phyloP scores from a whole-genome alignment of 225 moss, liverwort and hornwort species.

The Polytrichum formosum region DNA sequence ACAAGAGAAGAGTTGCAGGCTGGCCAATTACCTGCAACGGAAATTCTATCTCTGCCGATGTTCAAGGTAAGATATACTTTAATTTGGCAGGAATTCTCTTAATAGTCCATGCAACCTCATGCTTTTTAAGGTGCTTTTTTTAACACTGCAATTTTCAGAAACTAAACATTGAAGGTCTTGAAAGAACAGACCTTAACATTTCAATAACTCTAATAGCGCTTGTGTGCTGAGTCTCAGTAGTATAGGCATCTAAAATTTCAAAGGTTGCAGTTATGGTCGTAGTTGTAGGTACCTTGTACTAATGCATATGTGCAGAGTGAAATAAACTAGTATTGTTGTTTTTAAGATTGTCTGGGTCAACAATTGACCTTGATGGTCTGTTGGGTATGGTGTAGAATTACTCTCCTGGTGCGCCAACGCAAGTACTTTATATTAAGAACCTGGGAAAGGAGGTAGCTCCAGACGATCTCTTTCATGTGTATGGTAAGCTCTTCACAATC shows the following conservation, averaged over 20 bases:
- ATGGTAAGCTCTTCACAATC: conserved; percentile 41
- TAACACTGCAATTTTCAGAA: neutral
- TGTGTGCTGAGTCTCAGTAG: too few species aligned
- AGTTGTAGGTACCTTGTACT: neutral
- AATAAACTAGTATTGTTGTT: neutral
- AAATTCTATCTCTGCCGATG: conserved; percentile 73
- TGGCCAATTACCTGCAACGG: conserved; percentile 71
- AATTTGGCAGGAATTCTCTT: neutral
- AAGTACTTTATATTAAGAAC: conserved; percentile 91
- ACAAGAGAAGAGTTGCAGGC: conserved; percentile 67
- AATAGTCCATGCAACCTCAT: neutral
- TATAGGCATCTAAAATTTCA: too few species aligned
- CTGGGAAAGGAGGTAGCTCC: conserved; percentile 79
- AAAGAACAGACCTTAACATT: neutral
- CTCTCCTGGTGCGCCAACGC: conserved; percentile 65
- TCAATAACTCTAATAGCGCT: too few species aligned
- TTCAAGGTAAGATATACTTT: conserved; percentile 51
- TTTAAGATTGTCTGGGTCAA: neutral
- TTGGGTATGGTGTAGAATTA: conserved; percentile 60
- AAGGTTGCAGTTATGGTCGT: neutral
- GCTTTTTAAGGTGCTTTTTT: neutral
- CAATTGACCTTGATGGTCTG: neutral
- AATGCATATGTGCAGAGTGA: neutral
- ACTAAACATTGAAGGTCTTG: too few species aligned
- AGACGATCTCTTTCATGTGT: conserved; percentile 78